Evolutionary conservation across 768 basidiomycete species (phyloP).

Genomic region (Kwoniella bestiolae): DNA sequence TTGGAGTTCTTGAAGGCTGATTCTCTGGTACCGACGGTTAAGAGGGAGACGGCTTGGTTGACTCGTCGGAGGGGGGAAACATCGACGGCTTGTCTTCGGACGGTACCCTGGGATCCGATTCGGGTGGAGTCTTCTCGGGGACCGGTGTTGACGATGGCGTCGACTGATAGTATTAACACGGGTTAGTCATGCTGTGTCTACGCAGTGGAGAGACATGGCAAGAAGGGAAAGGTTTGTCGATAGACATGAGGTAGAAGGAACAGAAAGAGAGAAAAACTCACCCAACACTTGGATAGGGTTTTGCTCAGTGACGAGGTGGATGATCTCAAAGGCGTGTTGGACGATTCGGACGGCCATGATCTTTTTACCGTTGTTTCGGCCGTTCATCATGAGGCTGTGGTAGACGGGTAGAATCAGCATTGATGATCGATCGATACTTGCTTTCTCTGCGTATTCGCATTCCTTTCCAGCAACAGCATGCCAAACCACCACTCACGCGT

Average conservation of each 20-base stretch:
- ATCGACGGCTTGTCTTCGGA: constrained; percentile 99
- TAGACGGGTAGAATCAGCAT: constrained; percentile 4
- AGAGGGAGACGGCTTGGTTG: constrained; percentile 93
- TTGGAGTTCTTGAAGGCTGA: constrained; percentile 99
- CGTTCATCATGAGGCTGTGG: constrained; percentile 97
- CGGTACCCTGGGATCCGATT: constrained; percentile 99
- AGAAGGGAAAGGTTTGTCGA: too few species aligned
- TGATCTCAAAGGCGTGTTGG: constrained; percentile 98
- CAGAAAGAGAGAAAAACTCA: neutral
- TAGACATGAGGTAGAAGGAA: neutral
- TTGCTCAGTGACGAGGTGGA: constrained; percentile 99
- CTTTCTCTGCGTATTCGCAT: too few species aligned
- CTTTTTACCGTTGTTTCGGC: constrained; percentile 99
- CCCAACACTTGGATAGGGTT: constrained; percentile 92
- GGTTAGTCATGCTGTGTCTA: neutral
- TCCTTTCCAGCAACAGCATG: too few species aligned
- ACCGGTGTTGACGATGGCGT: constrained; percentile 99
- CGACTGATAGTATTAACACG: constrained; percentile 62
- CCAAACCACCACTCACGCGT: constrained; percentile 67
- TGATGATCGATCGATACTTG: neutral
- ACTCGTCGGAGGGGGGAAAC: constrained; percentile 97
- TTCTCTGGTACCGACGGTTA: constrained; percentile 97
- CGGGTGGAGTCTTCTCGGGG: constrained; percentile 99
- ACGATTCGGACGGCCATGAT: constrained; percentile 98
- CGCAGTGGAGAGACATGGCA: too few species aligned